A percentile compares a stretch with the other conserved stretches of the same genome.
Evolutionary conservation across 2,329 filamentous ascomycete species (phyloP).

Genomic region (Sphaerulina vaccinii): DNA sequence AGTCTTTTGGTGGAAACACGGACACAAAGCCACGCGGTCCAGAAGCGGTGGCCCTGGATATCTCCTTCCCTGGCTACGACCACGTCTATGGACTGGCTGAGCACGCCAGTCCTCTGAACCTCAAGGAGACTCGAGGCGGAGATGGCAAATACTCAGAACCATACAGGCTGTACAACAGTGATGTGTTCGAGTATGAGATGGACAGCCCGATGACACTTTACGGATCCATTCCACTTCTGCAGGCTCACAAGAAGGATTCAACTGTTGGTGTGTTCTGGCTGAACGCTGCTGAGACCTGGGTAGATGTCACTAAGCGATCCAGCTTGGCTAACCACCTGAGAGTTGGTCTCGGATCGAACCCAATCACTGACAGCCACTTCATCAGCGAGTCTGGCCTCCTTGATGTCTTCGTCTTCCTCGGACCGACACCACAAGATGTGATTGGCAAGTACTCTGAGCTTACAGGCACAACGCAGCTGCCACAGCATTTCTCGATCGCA

Average conservation of each 20-base stretch:
- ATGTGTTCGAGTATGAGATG: constrained; percentile 96
- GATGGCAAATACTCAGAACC: constrained; percentile 82
- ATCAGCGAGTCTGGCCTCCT: constrained; percentile 88
- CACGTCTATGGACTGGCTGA: constrained; percentile 94
- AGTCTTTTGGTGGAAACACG: constrained; percentile 90
- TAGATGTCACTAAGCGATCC: constrained; percentile 85
- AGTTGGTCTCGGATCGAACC: constrained; percentile 68
- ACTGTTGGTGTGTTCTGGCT: constrained; percentile 97
- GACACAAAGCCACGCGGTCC: constrained; percentile 94
- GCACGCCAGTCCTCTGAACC: constrained; percentile 81
- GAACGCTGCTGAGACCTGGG: constrained; percentile 95
- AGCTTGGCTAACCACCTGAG: constrained; percentile 72
- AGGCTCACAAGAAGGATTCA: constrained; percentile 89
- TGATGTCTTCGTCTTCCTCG: constrained; percentile 92
- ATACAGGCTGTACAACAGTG: constrained; percentile 91
- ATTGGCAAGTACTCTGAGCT: constrained; percentile 81
- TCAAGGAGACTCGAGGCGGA: constrained; percentile 87
- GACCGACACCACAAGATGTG: constrained; percentile 79
- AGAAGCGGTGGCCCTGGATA: constrained; percentile 86
- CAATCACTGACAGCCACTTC: constrained; percentile 89
- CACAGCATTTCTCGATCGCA: constrained; percentile 85
- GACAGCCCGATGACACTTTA: constrained; percentile 99
- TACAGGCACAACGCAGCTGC: constrained; percentile 86
- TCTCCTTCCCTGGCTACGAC: constrained; percentile 86
- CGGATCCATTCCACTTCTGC: constrained; percentile 96